Conservation (phyloP, 2,329 filamentous ascomycete genomes). For the Magnaporthiopsis poae region DNA sequence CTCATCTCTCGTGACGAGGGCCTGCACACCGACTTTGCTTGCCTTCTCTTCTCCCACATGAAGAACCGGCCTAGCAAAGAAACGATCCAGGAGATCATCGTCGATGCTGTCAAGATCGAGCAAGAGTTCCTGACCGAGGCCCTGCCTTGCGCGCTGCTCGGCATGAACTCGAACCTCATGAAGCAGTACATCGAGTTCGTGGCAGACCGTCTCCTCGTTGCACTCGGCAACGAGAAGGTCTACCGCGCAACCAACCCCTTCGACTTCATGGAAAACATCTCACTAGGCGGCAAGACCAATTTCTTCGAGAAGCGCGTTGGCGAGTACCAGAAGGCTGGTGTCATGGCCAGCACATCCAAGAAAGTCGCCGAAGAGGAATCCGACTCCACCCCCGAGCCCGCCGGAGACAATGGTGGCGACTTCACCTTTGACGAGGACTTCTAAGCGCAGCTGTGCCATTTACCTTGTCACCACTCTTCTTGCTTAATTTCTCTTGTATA, state of each 20-base stretch:
- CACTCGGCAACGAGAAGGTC: constrained; percentile 86
- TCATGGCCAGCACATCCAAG: constrained; percentile 79
- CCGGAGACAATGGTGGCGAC: constrained; percentile 58
- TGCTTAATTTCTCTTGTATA: neutral
- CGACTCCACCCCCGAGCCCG: constrained; percentile 31
- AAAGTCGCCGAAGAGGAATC: constrained; percentile 42
- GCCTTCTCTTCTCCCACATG: constrained; percentile 92
- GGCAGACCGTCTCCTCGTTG: constrained; percentile 83
- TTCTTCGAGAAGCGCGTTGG: constrained; percentile 99
- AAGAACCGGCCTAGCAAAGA: constrained; percentile 81
- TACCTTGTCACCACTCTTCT: no score
- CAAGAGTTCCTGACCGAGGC: constrained; percentile 97
- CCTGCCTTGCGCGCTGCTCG: constrained; percentile 81
- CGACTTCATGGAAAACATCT: constrained; percentile 99
- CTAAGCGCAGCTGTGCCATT: constrained; percentile 38
- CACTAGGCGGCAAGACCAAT: constrained; percentile 97
- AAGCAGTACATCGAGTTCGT: constrained; percentile 99
- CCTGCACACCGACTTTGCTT: constrained; percentile 98
- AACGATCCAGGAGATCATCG: constrained; percentile 77
- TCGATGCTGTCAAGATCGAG: constrained; percentile 87
- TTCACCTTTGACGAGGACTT: constrained; percentile 97
- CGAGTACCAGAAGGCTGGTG: constrained; percentile 98
- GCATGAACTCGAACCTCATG: constrained; percentile 97
- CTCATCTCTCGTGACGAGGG: constrained; percentile 99
- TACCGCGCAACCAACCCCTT: constrained; percentile 94